phyloP scores from a whole-genome alignment of 2,329 filamentous ascomycete genomes.

The Zymoseptoria brevis region DNA sequence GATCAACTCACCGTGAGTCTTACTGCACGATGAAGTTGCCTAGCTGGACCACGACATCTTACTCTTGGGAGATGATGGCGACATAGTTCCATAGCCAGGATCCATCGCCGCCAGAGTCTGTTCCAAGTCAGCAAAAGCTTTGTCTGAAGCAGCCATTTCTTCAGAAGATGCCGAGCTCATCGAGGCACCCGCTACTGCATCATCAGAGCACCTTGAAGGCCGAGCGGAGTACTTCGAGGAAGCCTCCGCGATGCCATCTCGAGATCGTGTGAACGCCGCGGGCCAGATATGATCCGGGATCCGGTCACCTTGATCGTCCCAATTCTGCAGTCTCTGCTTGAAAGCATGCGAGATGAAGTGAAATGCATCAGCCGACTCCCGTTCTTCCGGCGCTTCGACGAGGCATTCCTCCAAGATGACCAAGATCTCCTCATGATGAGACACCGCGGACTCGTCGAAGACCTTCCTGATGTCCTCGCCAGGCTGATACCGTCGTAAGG shows the following conservation, averaged over 20 bases:
- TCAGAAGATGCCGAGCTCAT: not conserved
- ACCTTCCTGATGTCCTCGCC: not conserved
- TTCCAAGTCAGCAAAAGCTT: not conserved
- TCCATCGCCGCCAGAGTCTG: not conserved
- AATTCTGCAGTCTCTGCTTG: not conserved
- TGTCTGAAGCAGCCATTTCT: not conserved
- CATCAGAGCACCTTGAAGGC: not conserved
- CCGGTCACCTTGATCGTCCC: not conserved
- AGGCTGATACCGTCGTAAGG: not conserved
- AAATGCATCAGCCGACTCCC: not conserved
- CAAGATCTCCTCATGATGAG: constrained; percentile 3
- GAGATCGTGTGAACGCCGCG: not conserved
- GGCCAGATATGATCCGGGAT: constrained; percentile 3
- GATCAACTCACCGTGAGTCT: not conserved
- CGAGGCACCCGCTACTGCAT: not conserved
- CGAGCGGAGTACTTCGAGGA: not conserved
- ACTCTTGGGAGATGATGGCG: not conserved
- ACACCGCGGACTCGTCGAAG: not conserved
- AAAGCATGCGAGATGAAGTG: not conserved
- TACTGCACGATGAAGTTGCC: not conserved
- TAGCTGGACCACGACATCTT: not conserved
- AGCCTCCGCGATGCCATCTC: not conserved
- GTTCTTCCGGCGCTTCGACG: not conserved
- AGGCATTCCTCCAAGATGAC: constrained; percentile 3
- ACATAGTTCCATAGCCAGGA: not conserved